These are phyloP conservation scores for Oligophagozyma castellii DNA, from an alignment of 1,139 yeast species.

Conservation along the genomic window DNA sequence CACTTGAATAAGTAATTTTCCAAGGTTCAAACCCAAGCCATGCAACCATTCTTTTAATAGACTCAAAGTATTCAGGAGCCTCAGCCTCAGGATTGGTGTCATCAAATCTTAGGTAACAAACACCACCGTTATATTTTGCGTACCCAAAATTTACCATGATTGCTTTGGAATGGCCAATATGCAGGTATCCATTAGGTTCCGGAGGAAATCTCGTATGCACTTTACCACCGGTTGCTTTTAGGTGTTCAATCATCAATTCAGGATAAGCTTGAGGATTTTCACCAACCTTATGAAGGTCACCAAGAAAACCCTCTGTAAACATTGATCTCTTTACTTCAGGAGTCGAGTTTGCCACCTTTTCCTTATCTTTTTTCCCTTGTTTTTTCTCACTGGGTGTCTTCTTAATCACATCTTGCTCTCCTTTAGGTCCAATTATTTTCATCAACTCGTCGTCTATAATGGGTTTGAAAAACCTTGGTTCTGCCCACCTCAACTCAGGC, in stretches of 20 bases:
- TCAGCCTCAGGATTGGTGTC: constrained; percentile 99
- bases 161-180: constrained; percentile 96
- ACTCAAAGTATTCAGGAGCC: constrained; percentile 77
- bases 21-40: constrained; percentile 94
- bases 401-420: constrained; percentile 79
- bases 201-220: constrained; percentile 97
- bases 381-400: constrained; percentile 53
- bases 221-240: constrained; percentile 61
- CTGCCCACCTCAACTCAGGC: constrained; percentile 80
- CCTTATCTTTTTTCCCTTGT: constrained; percentile 15
- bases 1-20: constrained; percentile 91
- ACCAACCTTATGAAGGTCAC: constrained; percentile 90
- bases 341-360: constrained; percentile 20
- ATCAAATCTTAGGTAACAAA: constrained; percentile 85
- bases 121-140: constrained; percentile 75
- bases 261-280: constrained; percentile 86
- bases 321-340: constrained; percentile 47
- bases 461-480: constrained; percentile 76
- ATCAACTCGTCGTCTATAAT: constrained; percentile 64
- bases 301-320: constrained; percentile 93
- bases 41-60: constrained; percentile 68
- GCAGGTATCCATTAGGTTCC: constrained; percentile 93
- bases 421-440: constrained; percentile 78
- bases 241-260: constrained; percentile 68
- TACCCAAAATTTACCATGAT: constrained; percentile 93